Evolutionary conservation across 768 basidiomycete species (phyloP).

Genomic region (Mycena belliarum): DNA sequence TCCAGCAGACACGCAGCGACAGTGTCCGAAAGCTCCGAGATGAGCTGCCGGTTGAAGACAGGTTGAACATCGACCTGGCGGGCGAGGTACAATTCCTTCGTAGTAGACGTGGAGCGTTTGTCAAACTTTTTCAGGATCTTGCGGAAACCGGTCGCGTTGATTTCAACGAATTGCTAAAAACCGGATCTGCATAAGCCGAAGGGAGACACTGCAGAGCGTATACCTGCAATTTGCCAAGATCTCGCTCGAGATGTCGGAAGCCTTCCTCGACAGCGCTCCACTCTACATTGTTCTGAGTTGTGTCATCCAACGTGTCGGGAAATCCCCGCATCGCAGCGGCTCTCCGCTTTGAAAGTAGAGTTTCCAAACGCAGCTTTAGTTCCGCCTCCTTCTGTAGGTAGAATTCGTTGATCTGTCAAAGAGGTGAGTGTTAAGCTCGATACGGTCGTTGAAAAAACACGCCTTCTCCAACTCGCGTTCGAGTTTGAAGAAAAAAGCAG

Average conservation of each 20-base stretch:
- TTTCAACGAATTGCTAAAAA: constrained; percentile 90
- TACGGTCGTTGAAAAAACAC: constrained; percentile 22
- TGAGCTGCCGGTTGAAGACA: constrained; percentile 96
- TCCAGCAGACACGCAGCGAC: constrained; percentile 83
- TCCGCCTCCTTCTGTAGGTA: constrained; percentile 98
- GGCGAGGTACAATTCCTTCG: constrained; percentile 94
- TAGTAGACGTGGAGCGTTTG: constrained; percentile 90
- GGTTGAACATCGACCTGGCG: constrained; percentile 99
- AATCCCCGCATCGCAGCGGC: constrained; percentile 73
- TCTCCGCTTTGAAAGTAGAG: constrained; percentile 90
- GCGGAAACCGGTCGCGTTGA: constrained; percentile 94
- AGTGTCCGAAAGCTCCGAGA: constrained; percentile 92
- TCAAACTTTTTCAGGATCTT: constrained; percentile 99
- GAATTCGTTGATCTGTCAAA: constrained; percentile 90
- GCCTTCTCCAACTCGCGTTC: constrained; percentile 98
- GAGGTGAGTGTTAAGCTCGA: constrained; percentile 9
- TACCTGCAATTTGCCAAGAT: constrained; percentile 94
- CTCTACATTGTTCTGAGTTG: constrained; percentile 72
- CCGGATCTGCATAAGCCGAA: constrained; percentile 24
- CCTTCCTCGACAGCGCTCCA: constrained; percentile 98
- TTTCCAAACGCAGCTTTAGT: constrained; percentile 87
- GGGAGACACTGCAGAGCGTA: constrained; percentile 16
- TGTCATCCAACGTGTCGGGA: constrained; percentile 65
- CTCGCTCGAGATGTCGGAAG: constrained; percentile 90
- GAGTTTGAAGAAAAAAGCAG: constrained; percentile 98